phyloP scores from a whole-genome alignment of 805 yeast species.

The Lipomyces sp. region DNA sequence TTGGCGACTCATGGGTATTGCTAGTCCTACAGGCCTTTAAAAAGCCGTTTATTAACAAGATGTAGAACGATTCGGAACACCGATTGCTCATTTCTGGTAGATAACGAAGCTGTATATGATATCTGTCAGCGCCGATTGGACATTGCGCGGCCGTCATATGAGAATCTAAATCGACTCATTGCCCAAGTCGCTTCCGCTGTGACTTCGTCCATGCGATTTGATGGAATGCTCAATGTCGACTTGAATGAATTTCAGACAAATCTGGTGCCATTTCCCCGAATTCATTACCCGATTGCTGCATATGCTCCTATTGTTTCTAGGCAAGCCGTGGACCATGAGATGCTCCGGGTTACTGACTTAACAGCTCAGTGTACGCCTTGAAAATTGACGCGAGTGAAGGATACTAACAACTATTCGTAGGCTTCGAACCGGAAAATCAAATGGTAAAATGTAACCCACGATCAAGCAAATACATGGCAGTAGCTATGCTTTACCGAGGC shows the following conservation, averaged over 20 bases:
- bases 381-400: conserved; percentile 93
- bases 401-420: conserved; percentile 83
- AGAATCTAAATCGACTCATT: conserved; percentile 85
- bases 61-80: conserved; percentile 93
- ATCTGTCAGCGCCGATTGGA: conserved; percentile 96
- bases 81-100: conserved; percentile 99
- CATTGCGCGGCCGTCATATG: conserved; percentile 87
- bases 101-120: conserved; percentile 97
- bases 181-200: conserved; percentile 99
- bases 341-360: conserved; percentile 15
- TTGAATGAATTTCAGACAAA: conserved; percentile 98
- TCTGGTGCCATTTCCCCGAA: conserved; percentile 98
- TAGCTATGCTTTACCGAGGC: conserved; percentile 96
- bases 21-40: neutral
- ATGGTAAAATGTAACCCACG: conserved; percentile 99
- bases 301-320: conserved; percentile 95
- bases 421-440: conserved; percentile 98
- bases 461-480: conserved; percentile 97
- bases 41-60: conserved; percentile 38
- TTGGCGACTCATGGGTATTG: conserved; percentile 74
- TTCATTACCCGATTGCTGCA: conserved; percentile 98
- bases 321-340: conserved; percentile 43
- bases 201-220: conserved; percentile 96
- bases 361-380: conserved; percentile 61
- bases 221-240: conserved; percentile 96